These are phyloP conservation scores for Pseudogymnoascus sp. DNA, from an alignment of 2,329 filamentous ascomycete genomes.

Conservation along the genomic window DNA sequence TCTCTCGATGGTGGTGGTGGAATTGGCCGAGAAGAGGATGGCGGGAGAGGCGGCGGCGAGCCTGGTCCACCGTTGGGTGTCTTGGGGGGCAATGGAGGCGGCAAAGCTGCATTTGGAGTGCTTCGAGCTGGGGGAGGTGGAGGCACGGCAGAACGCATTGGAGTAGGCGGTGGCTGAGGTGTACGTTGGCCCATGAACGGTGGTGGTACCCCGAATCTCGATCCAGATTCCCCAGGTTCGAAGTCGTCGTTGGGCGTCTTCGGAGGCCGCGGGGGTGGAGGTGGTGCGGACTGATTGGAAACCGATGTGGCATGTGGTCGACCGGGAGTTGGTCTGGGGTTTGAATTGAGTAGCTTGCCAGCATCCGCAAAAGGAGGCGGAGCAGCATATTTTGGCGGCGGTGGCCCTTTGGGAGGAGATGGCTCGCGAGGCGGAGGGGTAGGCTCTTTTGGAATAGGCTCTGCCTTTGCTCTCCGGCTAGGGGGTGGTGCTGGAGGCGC, in stretches of 20 bases:
- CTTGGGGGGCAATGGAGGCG: slow-evolving; percentile 36
- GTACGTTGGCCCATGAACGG: slow-evolving; percentile 61
- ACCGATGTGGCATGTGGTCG: slow-evolving; percentile 41
- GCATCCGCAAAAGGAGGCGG: slow-evolving; percentile 86
- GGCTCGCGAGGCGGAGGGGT: slow-evolving; percentile 58
- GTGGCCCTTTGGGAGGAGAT: slow-evolving; percentile 51
- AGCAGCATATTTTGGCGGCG: slow-evolving; percentile 65
- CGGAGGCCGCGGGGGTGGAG: slow-evolving; percentile 58
- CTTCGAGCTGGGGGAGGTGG: slow-evolving; percentile 55
- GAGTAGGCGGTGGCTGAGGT: slow-evolving; percentile 64
- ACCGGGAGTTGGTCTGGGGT: slow-evolving; percentile 30
- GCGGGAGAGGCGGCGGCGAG: slow-evolving; percentile 43
- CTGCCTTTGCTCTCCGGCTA: slow-evolving; percentile 48
- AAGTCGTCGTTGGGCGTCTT: slow-evolving; percentile 65
- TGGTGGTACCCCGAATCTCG: slow-evolving; percentile 69
- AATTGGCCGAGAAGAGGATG: slow-evolving; percentile 41
- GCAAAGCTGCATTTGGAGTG: slow-evolving; percentile 29
- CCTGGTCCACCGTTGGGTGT: slow-evolving; percentile 37
- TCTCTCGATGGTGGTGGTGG: slow-evolving; percentile 41
- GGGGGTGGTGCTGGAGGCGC: slow-evolving; percentile 46
- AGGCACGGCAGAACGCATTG: slow-evolving; percentile 60
- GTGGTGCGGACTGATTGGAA: slow-evolving; percentile 46
- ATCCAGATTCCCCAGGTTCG: slow-evolving; percentile 34
- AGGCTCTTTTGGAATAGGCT: slow-evolving; percentile 36
- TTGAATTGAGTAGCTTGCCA: slow-evolving; percentile 60